Base-by-base conservation (phyloP, 441 rosid genomes). In the Lepidium campestre region DNA sequence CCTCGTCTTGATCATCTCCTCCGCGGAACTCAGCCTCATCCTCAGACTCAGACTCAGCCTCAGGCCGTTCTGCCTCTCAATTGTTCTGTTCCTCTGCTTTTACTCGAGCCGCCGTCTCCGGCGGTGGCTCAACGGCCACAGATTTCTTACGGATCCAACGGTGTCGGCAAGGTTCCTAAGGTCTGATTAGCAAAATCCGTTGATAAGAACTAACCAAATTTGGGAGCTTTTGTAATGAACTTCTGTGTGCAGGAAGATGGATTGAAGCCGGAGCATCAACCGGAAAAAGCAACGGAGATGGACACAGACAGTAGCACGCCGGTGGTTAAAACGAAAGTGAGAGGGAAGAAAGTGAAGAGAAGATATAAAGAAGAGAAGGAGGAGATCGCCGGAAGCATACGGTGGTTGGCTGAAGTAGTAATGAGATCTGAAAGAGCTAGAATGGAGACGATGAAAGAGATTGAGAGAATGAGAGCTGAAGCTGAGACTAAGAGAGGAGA, bases 271-370 rank as follows among this genome's bases (percentile, higher is more conserved):
- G 88, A 85, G 27, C 78, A 85, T 15, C 67, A 62, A 7, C 79
- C 89, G 6, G 97, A 85, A 55, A 81, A 79, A 78, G 65, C 71
- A 10, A 77, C 61, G 34, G 84, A 66, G 15, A 57, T 75, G 73
- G 96, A 90, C 8, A 86, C 96, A 19, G 91, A 87, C 12, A 91
- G 97, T 25, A 91, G 95, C 75, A 93, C 97, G 3, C 97, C 97
- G 10, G 93, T 84, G 6, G 65, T 84, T 17, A 81, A 78, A 47
- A 69, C 81, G 35, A 80, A 82, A 19, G 79, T 57, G 61, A 83
- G 81, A 77, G 74, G 18, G 70, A 83, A 79, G 62, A 71, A 31
- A 78, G 75, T 75, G 60, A 86, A 76, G 78, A 74, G 78, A 62
- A 65, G 81, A 39, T 72, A 71, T 47, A 78, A 74, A 31, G 86